phyloP scores from a whole-genome alignment of 2,329 filamentous ascomycete genomes.

The Sporothrix humicola region DNA sequence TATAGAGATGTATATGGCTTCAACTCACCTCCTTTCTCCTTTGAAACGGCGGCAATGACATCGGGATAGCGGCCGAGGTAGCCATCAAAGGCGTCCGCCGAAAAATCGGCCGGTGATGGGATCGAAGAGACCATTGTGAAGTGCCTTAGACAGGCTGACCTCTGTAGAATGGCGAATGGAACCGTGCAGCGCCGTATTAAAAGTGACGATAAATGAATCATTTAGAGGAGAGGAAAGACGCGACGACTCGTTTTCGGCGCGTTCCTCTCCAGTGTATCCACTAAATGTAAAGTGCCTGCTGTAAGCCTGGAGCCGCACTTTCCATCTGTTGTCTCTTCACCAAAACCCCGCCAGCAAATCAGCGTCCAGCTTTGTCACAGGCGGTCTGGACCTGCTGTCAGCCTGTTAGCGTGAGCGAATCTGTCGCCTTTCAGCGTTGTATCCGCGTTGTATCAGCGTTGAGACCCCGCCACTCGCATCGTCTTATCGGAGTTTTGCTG shows the following conservation, averaged over 20 bases:
- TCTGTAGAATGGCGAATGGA: too few relatives aligned
- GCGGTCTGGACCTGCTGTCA: conserved; percentile 3
- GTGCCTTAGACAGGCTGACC: too few relatives aligned
- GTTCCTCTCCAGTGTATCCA: background rate
- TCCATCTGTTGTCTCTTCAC: background rate
- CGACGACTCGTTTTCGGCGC: conserved; percentile 3
- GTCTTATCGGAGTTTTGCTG: conserved; percentile 1
- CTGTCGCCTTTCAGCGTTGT: background rate
- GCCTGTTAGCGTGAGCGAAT: background rate
- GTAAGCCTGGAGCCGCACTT: background rate
- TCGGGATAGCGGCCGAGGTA: conserved; percentile 40
- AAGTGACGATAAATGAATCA: background rate
- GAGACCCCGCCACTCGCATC: conserved; percentile 3
- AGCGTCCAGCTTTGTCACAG: conserved; percentile 17
- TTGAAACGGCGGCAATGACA: conserved; percentile 52
- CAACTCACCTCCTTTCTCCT: conserved; percentile 51
- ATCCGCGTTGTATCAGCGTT: background rate
- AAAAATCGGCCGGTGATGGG: conserved; percentile 28
- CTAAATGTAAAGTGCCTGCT: background rate
- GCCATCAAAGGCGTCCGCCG: conserved; percentile 25
- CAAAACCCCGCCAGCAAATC: conserved; percentile 8
- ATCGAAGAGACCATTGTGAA: conserved; percentile 5
- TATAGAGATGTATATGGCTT: too few relatives aligned
- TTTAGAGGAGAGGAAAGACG: background rate
- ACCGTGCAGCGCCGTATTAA: background rate